phyloP scores from a whole-genome alignment of 75 land plant species.

The Selaginella tamariscina region DNA sequence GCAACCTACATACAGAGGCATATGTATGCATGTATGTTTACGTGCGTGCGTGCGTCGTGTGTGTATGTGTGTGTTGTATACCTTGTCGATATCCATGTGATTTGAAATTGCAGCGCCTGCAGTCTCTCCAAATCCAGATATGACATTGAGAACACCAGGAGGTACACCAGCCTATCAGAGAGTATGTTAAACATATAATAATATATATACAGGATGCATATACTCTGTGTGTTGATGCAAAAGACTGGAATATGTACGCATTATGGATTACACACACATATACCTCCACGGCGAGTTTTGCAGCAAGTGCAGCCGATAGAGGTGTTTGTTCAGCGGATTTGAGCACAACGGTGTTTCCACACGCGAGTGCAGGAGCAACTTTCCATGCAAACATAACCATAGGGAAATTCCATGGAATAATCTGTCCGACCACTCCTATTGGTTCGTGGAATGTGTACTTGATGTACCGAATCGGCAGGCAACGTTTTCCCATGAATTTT shows the following conservation, averaged over 20 bases:
- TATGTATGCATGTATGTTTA: not conserved
- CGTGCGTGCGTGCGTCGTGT: not conserved
- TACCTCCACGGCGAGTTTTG: slow-evolving; percentile 41
- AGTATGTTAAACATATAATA: no score
- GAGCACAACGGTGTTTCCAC: slow-evolving; percentile 36
- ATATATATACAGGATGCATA: no score
- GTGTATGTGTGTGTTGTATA: no score
- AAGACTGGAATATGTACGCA: no score
- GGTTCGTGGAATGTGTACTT: slow-evolving; percentile 72
- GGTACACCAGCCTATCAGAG: slow-evolving; percentile 71
- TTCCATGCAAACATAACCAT: slow-evolving; percentile 78
- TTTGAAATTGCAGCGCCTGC: slow-evolving; percentile 65
- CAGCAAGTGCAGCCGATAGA: slow-evolving; percentile 29
- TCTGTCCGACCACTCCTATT: slow-evolving; percentile 88
- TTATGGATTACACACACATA: no score
- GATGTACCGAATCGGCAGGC: slow-evolving; percentile 55
- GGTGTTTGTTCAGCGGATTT: slow-evolving; percentile 55
- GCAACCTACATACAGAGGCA: slow-evolving; percentile 25
- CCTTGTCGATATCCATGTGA: slow-evolving; percentile 90
- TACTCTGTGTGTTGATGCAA: no score
- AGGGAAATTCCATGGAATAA: slow-evolving; percentile 97
- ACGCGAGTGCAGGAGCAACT: slow-evolving; percentile 44
- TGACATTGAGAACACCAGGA: slow-evolving; percentile 66
- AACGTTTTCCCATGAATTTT: slow-evolving; percentile 74
- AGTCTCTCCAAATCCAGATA: slow-evolving; percentile 68